A percentile compares a stretch with the other conserved stretches of the same genome.
Conservation (phyloP, 495 filamentous ascomycete genomes). For the Pyronema omphalodes region DNA sequence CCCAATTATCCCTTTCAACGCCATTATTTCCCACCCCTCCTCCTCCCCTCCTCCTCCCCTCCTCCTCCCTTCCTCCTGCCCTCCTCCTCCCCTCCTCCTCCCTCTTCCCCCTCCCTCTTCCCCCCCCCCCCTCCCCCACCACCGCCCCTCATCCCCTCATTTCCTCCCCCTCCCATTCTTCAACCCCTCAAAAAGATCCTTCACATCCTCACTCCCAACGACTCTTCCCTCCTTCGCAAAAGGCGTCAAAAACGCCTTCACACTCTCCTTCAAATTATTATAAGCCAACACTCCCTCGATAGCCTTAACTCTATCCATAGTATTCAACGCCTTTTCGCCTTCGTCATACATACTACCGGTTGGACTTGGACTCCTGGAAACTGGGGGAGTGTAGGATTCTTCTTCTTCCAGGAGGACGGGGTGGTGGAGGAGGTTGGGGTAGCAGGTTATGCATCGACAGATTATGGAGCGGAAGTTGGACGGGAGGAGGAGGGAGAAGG, state of each 20-base stretch:
- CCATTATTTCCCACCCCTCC: too few relatives aligned
- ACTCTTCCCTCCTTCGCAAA: conserved; percentile 78
- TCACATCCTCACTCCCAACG: conserved; percentile 87
- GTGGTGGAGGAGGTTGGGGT: conserved; percentile 47
- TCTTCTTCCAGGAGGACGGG: conserved; percentile 81
- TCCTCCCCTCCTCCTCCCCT: too few relatives aligned
- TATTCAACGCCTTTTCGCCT: conserved; percentile 74
- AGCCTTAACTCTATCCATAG: conserved; percentile 74
- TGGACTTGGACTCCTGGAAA: conserved; percentile 34
- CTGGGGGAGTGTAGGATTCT: conserved; percentile 74
- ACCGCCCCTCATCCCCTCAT: neutral
- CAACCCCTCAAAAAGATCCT: conserved; percentile 82
- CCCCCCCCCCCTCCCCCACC: too few relatives aligned
- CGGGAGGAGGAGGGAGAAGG: conserved; percentile 63
- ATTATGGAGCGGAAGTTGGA: conserved; percentile 51
- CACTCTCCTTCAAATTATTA: conserved; percentile 81
- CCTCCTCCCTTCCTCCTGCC: too few relatives aligned
- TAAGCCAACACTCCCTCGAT: conserved; percentile 98
- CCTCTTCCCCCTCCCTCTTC: conserved; percentile 30
- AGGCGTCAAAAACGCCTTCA: conserved; percentile 78
- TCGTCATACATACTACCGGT: conserved; percentile 67
- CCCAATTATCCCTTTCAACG: too few relatives aligned
- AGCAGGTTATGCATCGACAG: conserved; percentile 67
- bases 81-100: neutral
- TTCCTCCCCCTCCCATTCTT: neutral